phyloP scores from a whole-genome alignment of 179 eudicot genomes.

The Vitellaria paradoxa region DNA sequence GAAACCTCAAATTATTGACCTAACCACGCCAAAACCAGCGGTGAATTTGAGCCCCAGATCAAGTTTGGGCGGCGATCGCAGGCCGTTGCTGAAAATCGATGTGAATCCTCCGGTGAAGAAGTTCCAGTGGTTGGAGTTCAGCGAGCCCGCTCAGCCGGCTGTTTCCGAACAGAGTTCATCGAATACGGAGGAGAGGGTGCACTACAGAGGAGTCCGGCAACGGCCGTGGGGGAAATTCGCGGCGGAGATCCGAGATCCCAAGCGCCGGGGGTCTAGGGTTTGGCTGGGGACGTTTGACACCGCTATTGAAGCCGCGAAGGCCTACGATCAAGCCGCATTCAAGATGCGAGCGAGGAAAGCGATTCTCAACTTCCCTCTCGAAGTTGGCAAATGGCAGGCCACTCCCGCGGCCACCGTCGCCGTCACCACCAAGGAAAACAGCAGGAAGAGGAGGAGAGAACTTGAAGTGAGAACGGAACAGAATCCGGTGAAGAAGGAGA shows the following conservation, averaged over 20 bases:
- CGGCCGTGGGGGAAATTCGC: constrained; percentile 78
- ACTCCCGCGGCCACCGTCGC: background rate
- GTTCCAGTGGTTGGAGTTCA: background rate
- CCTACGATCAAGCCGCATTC: constrained; percentile 63
- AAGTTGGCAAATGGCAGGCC: constrained; percentile 30
- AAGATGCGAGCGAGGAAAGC: constrained; percentile 58
- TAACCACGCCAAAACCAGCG: background rate
- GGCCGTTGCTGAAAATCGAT: background rate
- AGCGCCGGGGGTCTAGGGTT: constrained; percentile 46
- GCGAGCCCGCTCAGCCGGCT: background rate
- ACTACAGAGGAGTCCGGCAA: constrained; percentile 59
- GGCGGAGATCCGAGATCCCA: constrained; percentile 65
- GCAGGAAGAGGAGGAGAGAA: constrained; percentile 20
- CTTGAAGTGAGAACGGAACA: background rate
- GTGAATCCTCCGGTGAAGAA: constrained; percentile 3
- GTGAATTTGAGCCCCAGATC: background rate
- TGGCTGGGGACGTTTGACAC: constrained; percentile 68
- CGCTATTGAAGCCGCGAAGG: constrained; percentile 58
- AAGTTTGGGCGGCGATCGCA: background rate
- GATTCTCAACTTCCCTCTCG: constrained; percentile 55
- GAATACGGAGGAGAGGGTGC: constrained; percentile 21
- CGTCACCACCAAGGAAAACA: background rate
- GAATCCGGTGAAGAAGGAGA: constrained; percentile 19
- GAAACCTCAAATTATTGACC: background rate
- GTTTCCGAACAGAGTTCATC: background rate